phyloP scores from a whole-genome alignment of 164 flowering plant genomes.

The Piper longum region DNA sequence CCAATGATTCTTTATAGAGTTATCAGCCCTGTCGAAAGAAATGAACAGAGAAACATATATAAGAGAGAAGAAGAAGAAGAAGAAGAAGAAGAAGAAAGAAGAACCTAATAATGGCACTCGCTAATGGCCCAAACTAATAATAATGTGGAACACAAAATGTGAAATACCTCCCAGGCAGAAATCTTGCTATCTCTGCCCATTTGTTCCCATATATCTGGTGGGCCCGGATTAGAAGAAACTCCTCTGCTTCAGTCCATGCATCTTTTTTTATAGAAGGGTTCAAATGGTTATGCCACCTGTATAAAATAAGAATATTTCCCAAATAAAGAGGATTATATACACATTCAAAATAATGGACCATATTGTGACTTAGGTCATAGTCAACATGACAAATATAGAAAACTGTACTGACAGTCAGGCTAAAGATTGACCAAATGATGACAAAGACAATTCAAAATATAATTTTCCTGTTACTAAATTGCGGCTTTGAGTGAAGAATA shows the following conservation, averaged over 20 bases:
- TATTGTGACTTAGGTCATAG: neutral
- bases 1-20: slow-evolving; percentile 56
- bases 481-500: too few species aligned
- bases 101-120: neutral
- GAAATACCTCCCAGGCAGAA: slow-evolving; percentile 52
- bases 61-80: too few species aligned
- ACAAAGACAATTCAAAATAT: too few species aligned
- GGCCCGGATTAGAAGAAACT: slow-evolving; percentile 17
- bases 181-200: slow-evolving; percentile 59
- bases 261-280: slow-evolving; percentile 43
- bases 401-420: too few species aligned
- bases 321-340: too few species aligned
- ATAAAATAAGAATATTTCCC: neutral
- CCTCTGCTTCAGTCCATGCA: slow-evolving; percentile 56
- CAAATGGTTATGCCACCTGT: slow-evolving; percentile 66
- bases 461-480: too few species aligned
- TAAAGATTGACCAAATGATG: too few species aligned
- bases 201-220: slow-evolving; percentile 41
- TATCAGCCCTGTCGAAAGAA: slow-evolving; percentile 32
- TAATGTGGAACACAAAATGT: neutral
- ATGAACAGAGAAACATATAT: neutral
- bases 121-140: neutral
- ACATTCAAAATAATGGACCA: too few species aligned
- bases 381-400: too few species aligned
- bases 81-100: neutral